These are phyloP conservation scores for Decorospora gaudefroyi DNA, from an alignment of 2,329 filamentous ascomycete species.

Conservation along the genomic window DNA sequence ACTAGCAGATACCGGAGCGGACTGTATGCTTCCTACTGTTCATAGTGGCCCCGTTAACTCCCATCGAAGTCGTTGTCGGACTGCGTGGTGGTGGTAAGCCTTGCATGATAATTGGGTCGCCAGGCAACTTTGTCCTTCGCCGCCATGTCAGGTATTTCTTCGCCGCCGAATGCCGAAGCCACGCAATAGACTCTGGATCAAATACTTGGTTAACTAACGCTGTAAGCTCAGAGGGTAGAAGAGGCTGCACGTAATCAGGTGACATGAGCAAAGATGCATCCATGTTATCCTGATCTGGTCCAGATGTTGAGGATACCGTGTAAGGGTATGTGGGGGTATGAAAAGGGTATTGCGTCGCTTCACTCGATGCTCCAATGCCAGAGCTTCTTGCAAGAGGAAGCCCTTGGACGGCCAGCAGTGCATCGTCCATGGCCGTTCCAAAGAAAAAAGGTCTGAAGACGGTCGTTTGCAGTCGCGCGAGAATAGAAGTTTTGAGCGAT, in stretches of 20 bases:
- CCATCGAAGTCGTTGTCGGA: constrained; percentile 38
- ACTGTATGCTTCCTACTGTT: constrained; percentile 29
- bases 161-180: constrained; percentile 80
- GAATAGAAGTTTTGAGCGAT: constrained; percentile 63
- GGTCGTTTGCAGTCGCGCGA: constrained; percentile 60
- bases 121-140: constrained; percentile 46
- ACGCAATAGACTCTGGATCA: constrained; percentile 74
- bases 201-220: constrained; percentile 75
- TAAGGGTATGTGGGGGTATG: constrained; percentile 60
- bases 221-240: constrained; percentile 74
- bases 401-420: constrained; percentile 42
- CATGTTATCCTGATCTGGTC: constrained; percentile 78
- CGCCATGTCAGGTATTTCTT: constrained; percentile 80
- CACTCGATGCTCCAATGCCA: constrained; percentile 6
- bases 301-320: constrained; percentile 74
- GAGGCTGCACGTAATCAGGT: constrained; percentile 82
- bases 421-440: constrained; percentile 49
- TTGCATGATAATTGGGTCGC: constrained; percentile 36
- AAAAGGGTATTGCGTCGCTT: constrained; percentile 36
- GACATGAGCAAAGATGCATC: constrained; percentile 94
- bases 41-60: constrained; percentile 30
- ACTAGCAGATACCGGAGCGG: background rate
- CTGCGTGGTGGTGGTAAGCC: constrained; percentile 32
- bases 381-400: constrained; percentile 24
- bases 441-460: constrained; percentile 71